These are phyloP conservation scores for Brettanomyces anomalus DNA, from an alignment of 805 yeast species.

Conservation along the genomic window DNA sequence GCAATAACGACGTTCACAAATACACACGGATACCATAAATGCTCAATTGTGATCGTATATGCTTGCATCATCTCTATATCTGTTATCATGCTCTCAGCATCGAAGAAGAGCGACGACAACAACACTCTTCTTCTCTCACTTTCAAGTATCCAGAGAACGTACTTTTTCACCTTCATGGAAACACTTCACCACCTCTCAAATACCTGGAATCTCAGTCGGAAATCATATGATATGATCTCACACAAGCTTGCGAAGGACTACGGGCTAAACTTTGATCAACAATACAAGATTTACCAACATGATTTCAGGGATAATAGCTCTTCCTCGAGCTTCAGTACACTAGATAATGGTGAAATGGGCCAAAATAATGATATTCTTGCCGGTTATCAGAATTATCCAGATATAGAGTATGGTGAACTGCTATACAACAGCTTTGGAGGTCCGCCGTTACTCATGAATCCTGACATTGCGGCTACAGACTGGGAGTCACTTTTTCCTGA, in stretches of 20 bases:
- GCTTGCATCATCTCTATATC: conserved; percentile 29
- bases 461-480: conserved; percentile 33
- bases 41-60: conserved; percentile 39
- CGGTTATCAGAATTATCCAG: background rate
- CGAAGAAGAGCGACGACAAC: background rate
- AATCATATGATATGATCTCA: conserved; percentile 33
- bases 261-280: conserved; percentile 11
- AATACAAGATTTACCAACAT: background rate
- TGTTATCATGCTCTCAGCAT: conserved; percentile 5
- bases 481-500: conserved; percentile 39
- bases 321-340: background rate
- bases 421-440: conserved; percentile 35
- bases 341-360: too few relatives aligned
- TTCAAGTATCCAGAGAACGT: conserved; percentile 20
- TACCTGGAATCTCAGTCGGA: conserved; percentile 40
- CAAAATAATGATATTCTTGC: background rate
- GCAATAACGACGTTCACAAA: conserved; percentile 29
- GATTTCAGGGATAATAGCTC: background rate
- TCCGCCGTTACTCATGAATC: conserved; percentile 43
- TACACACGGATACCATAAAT: conserved; percentile 32
- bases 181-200: conserved; percentile 33
- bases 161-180: conserved; percentile 31
- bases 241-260: conserved; percentile 20
- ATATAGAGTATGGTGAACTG: background rate
- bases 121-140: conserved; percentile 13